Evolutionary conservation across 2,329 filamentous ascomycete species (phyloP), one percentile per base, ranked within the genome.

Genomic region (Mycocentrospora acerina): DNA sequence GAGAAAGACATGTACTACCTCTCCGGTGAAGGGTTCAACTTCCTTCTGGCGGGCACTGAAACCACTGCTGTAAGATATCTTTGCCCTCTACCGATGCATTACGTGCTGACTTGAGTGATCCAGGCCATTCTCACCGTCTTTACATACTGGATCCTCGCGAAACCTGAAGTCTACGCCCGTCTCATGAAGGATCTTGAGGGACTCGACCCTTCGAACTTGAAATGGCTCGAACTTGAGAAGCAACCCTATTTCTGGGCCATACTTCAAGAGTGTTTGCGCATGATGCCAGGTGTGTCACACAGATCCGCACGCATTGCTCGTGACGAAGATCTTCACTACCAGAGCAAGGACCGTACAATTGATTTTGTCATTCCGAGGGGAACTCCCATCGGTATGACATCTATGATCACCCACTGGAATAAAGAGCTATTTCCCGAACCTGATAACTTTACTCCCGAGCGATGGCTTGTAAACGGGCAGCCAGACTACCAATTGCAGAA

Each of bases 191-290:
- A 54, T 14, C 52, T 59, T 15, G 38, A 40, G 9, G 41, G 42
- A 12, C 24, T 53, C 29, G 45, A 41, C 18, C 14, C 37, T 2
- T 40, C 49, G 14, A 48, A 40, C 17, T 24, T 54, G 17, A 53
- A 48, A 18, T 55, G 47, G 46, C 24, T 46, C 19, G 50, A 59
- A 12, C 50, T 60, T 7, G 59, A 64, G 29, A 55, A 57, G 24
- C 48, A 57, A 3, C 62, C 64, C 0, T 66, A 60, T 35, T 53
- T 67, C 30, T 55, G 54, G 37, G 64, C 62, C 18, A 40, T 63
- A 3, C 34, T 68, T n/a, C 48, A 55, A 24, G 66, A 69, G 43
- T 64, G 57, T 29, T 44, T 67, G 17, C 60, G 66, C n/a, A 48
- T 66, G 50, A 64, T 50, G 55, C 61, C 48, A 31, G 66, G 50